Evolutionary conservation across 169 alveolate species (phyloP).

Genomic region (Fabrea salina): DNA sequence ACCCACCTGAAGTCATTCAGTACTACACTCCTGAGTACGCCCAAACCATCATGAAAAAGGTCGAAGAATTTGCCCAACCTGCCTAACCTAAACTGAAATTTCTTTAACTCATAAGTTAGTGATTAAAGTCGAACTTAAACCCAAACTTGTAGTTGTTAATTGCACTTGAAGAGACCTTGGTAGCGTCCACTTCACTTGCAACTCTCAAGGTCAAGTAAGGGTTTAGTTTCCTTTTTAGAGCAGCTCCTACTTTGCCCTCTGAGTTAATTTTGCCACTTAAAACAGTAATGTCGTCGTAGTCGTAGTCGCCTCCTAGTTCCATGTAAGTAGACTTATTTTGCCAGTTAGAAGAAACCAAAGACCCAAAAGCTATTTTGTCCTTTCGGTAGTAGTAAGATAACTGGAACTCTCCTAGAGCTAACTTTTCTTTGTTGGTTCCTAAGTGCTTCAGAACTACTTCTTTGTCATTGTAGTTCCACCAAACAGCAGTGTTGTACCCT

Average conservation of each 20-base stretch:
- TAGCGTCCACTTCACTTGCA: neutral
- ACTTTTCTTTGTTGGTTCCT: neutral
- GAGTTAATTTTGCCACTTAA: conserved; percentile 15
- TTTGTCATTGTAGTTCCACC: neutral
- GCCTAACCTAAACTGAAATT: too few species aligned
- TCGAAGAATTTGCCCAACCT: conserved; percentile 67
- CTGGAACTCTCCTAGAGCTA: neutral
- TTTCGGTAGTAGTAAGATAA: neutral
- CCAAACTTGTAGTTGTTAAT: neutral
- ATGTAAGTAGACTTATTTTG: neutral
- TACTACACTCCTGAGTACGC: conserved; percentile 92
- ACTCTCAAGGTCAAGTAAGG: neutral
- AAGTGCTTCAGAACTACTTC: neutral
- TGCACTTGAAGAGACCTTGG: neutral
- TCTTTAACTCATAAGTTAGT: too few species aligned
- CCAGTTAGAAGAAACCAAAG: neutral
- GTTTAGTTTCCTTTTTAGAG: neutral
- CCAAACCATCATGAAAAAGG: conserved; percentile 70
- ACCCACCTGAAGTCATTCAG: conserved; percentile 92
- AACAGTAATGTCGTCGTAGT: conserved; percentile 19
- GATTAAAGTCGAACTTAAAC: neutral
- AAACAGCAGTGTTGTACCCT: neutral
- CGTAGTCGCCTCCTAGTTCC: conserved; percentile 29
- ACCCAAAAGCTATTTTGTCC: neutral
- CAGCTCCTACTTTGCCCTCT: conserved; percentile 3